Evolutionary conservation across 2,329 filamentous ascomycete genomes (phyloP).

Genomic region (Onygenales sp.): DNA sequence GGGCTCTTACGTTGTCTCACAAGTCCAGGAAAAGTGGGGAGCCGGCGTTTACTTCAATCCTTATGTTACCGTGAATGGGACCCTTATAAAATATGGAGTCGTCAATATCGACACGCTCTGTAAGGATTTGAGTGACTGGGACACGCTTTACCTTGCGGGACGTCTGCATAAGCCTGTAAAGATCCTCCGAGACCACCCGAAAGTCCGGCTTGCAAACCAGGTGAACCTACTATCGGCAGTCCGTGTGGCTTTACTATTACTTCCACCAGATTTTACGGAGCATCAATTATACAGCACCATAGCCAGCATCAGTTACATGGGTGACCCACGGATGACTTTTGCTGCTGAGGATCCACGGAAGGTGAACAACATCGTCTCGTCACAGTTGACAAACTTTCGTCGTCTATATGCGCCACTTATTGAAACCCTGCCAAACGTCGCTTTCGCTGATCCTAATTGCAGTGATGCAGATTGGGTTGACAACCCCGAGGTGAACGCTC

Average conservation of each 20-base stretch:
- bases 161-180: constrained; percentile 96
- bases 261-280: constrained; percentile 78
- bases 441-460: constrained; percentile 59
- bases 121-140: constrained; percentile 78
- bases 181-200: constrained; percentile 87
- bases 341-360: constrained; percentile 87
- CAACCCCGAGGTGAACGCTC: constrained; percentile 54
- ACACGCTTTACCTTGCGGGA: constrained; percentile 91
- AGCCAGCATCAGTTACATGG: constrained; percentile 84
- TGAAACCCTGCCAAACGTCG: constrained; percentile 78
- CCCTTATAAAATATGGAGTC: constrained; percentile 94
- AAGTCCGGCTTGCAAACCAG: constrained; percentile 88
- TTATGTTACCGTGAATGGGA: constrained; percentile 87
- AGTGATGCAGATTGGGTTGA: constrained; percentile 53
- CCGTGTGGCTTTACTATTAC: constrained; percentile 75
- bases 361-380: constrained; percentile 84
- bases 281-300: constrained; percentile 83
- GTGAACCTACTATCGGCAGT: constrained; percentile 89
- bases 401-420: constrained; percentile 84
- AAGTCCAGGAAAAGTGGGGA: constrained; percentile 77
- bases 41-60: constrained; percentile 98
- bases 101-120: constrained; percentile 88
- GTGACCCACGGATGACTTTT: constrained; percentile 90
- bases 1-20: constrained; percentile 75
- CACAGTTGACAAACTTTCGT: constrained; percentile 87